Conservation (phyloP, 768 basidiomycete genomes). For the Neoboletus magnificus region DNA sequence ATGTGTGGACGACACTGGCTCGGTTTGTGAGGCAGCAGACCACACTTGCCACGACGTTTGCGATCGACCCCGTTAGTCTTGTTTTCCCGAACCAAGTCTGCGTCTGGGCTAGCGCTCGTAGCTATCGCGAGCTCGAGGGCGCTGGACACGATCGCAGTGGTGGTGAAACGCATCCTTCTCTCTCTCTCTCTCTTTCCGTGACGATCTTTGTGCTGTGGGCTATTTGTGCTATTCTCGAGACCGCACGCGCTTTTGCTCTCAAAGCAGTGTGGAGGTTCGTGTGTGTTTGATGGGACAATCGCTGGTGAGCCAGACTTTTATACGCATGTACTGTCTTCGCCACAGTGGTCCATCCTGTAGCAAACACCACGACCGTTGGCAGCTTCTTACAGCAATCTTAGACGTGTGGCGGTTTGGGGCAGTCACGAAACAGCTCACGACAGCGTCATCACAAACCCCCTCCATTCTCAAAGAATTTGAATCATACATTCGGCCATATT, state of each 20-base stretch:
- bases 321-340: too few species aligned
- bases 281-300: neutral
- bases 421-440: too few species aligned
- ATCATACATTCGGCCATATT: neutral
- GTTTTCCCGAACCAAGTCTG: neutral
- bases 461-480: too few species aligned
- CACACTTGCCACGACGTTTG: neutral
- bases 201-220: neutral
- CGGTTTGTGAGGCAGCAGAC: neutral
- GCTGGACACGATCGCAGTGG: neutral
- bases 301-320: too few species aligned
- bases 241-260: neutral
- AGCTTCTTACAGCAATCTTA: neutral
- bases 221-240: neutral
- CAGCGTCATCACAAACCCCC: too few species aligned
- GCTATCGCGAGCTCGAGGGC: neutral
- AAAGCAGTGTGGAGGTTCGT: neutral
- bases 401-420: neutral
- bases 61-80: neutral
- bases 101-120: neutral
- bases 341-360: too few species aligned
- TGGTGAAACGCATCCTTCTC: neutral
- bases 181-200: too few species aligned
- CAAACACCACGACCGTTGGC: neutral
- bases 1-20: neutral